A percentile compares a stretch with the other conserved stretches of the same genome.
These are phyloP conservation scores for Leccinum cinnamomeum DNA, from an alignment of 1,284 basidiomycete species.

Conservation along the genomic window DNA sequence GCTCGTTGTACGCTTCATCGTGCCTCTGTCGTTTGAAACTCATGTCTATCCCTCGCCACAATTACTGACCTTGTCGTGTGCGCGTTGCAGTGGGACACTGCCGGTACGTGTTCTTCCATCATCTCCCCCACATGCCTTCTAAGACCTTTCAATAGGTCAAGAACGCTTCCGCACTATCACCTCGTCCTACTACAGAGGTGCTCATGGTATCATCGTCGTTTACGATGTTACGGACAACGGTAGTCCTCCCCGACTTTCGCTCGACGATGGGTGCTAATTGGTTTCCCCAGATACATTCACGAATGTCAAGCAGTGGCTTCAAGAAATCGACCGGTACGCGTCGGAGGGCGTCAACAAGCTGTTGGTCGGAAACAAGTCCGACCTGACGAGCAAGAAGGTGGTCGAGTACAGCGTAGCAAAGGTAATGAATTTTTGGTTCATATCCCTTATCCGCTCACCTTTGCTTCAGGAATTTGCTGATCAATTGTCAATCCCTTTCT, in stretches of 20 bases:
- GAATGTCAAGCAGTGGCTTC: constrained; percentile 99
- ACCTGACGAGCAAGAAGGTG: constrained; percentile 97
- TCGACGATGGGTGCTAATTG: constrained; percentile 10
- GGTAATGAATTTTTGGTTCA: constrained; percentile 45
- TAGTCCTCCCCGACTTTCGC: constrained; percentile 34
- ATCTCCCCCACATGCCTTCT: neutral
- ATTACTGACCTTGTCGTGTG: constrained; percentile 16
- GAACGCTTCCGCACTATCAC: constrained; percentile 98
- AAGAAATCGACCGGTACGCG: constrained; percentile 99
- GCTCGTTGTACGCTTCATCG: neutral
- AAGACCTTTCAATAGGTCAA: constrained; percentile 57
- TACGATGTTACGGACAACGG: constrained; percentile 99
- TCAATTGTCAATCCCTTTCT: constrained; percentile 92
- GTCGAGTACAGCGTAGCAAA: constrained; percentile 98
- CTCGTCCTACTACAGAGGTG: constrained; percentile 95
- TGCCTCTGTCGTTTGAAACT: neutral
- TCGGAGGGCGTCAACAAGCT: constrained; percentile 99
- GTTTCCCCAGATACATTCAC: constrained; percentile 80
- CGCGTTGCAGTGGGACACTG: constrained; percentile 82
- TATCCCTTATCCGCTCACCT: constrained; percentile 2
- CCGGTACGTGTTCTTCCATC: constrained; percentile 48
- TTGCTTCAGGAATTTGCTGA: constrained; percentile 85
- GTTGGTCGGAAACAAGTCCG: constrained; percentile 97
- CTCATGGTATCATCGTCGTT: constrained; percentile 97
- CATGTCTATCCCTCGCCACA: neutral